Evolutionary conservation across 2,329 filamentous ascomycete species (phyloP).

Genomic region (Cladosporium sp.): DNA sequence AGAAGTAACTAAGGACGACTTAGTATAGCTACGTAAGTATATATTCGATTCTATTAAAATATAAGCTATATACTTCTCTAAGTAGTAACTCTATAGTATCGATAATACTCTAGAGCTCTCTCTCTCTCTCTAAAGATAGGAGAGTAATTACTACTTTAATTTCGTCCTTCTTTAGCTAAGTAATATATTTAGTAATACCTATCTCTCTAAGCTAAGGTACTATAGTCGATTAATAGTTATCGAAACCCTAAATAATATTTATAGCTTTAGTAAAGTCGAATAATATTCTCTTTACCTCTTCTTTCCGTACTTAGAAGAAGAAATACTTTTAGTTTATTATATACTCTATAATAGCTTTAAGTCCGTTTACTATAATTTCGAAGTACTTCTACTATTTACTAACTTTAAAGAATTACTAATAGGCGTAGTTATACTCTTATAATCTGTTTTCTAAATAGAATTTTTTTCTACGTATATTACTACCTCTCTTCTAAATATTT

Average conservation of each 20-base stretch:
- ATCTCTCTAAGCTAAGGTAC: conserved; percentile 14
- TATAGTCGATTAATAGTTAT: conserved; percentile 11
- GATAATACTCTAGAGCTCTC: conserved; percentile 1
- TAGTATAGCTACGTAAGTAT: conserved; percentile 15
- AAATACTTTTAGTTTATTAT: conserved; percentile 5
- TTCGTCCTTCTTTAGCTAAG: conserved; percentile 14
- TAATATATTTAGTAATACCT: conserved; percentile 12
- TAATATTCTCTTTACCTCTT: not conserved
- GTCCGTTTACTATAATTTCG: not conserved
- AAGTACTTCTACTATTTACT: not conserved
- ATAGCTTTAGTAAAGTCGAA: not conserved
- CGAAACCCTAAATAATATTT: conserved; percentile 13
- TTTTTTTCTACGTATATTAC: not conserved
- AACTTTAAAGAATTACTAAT: not conserved
- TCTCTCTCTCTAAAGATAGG: not conserved
- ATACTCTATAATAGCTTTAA: not conserved
- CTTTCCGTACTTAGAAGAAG: conserved; percentile 10
- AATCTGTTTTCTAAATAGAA: not conserved
- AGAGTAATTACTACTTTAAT: conserved; percentile 12
- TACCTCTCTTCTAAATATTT: not conserved
- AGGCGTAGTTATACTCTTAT: not conserved
- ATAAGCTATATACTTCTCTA: conserved; percentile 12
- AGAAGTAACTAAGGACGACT: conserved; percentile 13
- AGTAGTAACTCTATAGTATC: conserved; percentile 8
- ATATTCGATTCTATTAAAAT: conserved; percentile 14